These are phyloP conservation scores for Pichia nanzhaoensis DNA, from an alignment of 805 yeast genomes.

Conservation along the genomic window DNA sequence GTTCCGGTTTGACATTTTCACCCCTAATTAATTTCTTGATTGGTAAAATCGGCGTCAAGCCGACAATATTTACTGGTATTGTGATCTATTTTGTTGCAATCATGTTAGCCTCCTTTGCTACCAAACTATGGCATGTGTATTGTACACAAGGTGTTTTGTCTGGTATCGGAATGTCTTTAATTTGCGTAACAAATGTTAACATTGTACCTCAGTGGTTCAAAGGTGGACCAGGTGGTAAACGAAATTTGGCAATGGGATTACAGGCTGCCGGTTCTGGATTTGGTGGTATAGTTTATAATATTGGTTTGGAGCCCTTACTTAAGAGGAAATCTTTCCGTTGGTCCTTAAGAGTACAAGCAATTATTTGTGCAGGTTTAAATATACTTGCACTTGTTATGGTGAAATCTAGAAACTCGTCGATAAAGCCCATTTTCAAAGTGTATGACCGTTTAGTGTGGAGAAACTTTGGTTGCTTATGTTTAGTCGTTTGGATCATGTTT, in stretches of 20 bases:
- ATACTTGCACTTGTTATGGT: slow-evolving; percentile 30
- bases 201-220: slow-evolving; percentile 65
- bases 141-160: slow-evolving; percentile 61
- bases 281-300: slow-evolving; percentile 45
- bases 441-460: slow-evolving; percentile 37
- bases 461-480: slow-evolving; percentile 30
- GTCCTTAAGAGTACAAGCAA: slow-evolving; percentile 46
- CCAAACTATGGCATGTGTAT: slow-evolving; percentile 57
- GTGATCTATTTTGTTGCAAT: slow-evolving; percentile 46
- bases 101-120: slow-evolving; percentile 54
- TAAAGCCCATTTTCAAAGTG: slow-evolving; percentile 32
- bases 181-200: slow-evolving; percentile 52
- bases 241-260: slow-evolving; percentile 48
- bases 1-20: slow-evolving; percentile 42
- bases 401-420: slow-evolving; percentile 32
- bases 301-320: slow-evolving; percentile 42
- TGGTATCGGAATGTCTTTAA: slow-evolving; percentile 51
- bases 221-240: slow-evolving; percentile 34
- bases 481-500: slow-evolving; percentile 36
- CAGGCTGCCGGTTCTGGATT: slow-evolving; percentile 46
- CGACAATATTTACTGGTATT: slow-evolving; percentile 41
- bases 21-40: slow-evolving; percentile 40
- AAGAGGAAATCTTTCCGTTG: slow-evolving; percentile 35
- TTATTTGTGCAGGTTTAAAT: slow-evolving; percentile 31
- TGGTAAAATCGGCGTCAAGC: slow-evolving; percentile 38